Evolutionary conservation across 371 early-diverging fungal genomes (phyloP), one percentile per base, ranked within the genome.

Genomic region (Mortierella sp.): DNA sequence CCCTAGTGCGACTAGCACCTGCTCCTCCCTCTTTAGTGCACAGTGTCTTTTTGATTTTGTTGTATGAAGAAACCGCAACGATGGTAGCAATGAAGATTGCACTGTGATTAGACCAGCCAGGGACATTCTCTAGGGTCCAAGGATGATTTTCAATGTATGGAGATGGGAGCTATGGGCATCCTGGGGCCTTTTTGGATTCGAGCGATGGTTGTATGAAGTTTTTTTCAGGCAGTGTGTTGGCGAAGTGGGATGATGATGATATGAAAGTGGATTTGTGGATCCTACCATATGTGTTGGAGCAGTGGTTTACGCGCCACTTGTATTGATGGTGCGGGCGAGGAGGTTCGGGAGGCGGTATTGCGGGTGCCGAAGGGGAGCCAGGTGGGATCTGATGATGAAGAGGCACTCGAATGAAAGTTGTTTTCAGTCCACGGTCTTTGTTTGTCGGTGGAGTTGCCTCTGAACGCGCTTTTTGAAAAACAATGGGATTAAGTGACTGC

Each of bases 241-340:
- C 11, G 47, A 67, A 24, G 50, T 34, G 29, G 29, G 26, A 29
- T 11, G 37, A 37, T 31, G 52, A 52, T 66, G 52, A 53, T 71
- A 71, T 64, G 55, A 61, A 52, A 47, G 71, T 41, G 39, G 13
- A 53, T 55, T n/a, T n/a, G 41, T 22, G 58, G 61, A 61, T 74
- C 80, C 66, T 80, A 80, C 80, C 80, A 68, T 47, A 31, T 68
- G 80, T n/a, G 76, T 80, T 73, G 76, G 69, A 64, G 44, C 65
- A 70, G 44, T 22, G 40, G n/a, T 68, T 65, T 75, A 61, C 45
- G 64, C 45, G 48, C 24, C 22, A 55, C 72, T 65, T 68, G 70
- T 68, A 52, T 52, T 53, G 69, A 71, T 80, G 71, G 34, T n/a
- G 52, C 43, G 66, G 70, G 14, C 13, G 37, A 45, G 50, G 45